Conservation (phyloP, 2,329 filamentous ascomycete species). For the Exophiala alcalophila region DNA sequence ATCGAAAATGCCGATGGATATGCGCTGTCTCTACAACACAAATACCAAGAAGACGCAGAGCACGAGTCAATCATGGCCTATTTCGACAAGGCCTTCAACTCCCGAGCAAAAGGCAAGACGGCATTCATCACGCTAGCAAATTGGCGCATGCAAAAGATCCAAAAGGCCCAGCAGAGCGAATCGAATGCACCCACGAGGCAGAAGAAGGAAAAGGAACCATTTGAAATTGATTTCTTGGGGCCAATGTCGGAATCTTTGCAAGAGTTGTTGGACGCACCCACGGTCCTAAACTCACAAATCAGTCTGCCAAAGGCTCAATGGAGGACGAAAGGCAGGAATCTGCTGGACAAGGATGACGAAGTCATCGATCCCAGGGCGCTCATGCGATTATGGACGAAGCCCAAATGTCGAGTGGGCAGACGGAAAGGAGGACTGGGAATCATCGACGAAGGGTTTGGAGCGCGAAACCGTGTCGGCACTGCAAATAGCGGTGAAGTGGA, state of each 20-base stretch:
- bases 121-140: constrained; percentile 99
- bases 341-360: constrained; percentile 87
- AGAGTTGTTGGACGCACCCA: constrained; percentile 76
- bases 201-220: constrained; percentile 93
- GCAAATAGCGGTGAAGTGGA: constrained; percentile 33
- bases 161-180: constrained; percentile 57
- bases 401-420: constrained; percentile 77
- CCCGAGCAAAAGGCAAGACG: constrained; percentile 51
- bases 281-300: constrained; percentile 75
- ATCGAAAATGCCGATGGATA: constrained; percentile 66
- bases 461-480: constrained; percentile 56
- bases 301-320: constrained; percentile 89
- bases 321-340: constrained; percentile 88
- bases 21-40: constrained; percentile 72
- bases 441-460: constrained; percentile 96
- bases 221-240: constrained; percentile 85
- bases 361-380: constrained; percentile 95
- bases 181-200: constrained; percentile 50
- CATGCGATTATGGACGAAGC: constrained; percentile 87
- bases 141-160: constrained; percentile 95
- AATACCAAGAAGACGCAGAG: constrained; percentile 58
- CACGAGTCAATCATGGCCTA: constrained; percentile 97
- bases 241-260: constrained; percentile 69
- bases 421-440: constrained; percentile 66
- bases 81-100: constrained; percentile 88